phyloP scores from a whole-genome alignment of 495 filamentous ascomycete genomes.

The Lentithecium fluviatile region DNA sequence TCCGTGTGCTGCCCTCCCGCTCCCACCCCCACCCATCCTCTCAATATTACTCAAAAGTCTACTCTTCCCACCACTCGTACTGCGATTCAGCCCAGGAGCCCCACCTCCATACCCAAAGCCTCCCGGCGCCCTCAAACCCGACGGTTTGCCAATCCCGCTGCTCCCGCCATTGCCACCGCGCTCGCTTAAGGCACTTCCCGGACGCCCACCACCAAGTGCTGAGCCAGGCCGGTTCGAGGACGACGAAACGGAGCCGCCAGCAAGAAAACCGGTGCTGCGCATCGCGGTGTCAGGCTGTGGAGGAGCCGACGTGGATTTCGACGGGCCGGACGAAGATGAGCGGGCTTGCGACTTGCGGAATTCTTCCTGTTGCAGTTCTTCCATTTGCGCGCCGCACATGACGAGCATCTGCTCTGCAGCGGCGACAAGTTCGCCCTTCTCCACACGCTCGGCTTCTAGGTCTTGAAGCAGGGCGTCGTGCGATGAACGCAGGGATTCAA shows the following conservation, averaged over 20 bases:
- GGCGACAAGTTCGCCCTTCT: constrained; percentile 92
- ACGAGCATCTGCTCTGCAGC: constrained; percentile 86
- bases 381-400: constrained; percentile 39
- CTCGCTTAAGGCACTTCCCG: constrained; percentile 21
- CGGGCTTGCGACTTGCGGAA: constrained; percentile 4
- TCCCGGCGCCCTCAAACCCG: constrained; percentile 27
- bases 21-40: constrained; percentile 28
- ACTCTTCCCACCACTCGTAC: constrained; percentile 29
- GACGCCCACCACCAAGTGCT: constrained; percentile 7
- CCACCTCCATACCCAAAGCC: constrained; percentile 22
- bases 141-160: constrained; percentile 22
- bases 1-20: background rate
- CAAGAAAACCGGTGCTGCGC: constrained; percentile 1
- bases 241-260: background rate
- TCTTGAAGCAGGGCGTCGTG: constrained; percentile 63
- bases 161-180: background rate
- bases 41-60: constrained; percentile 36
- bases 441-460: constrained; percentile 74
- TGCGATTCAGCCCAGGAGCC: constrained; percentile 8
- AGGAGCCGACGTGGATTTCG: constrained; percentile 1
- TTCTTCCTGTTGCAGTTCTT: constrained; percentile 29
- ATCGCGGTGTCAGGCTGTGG: background rate
- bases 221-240: constrained; percentile 15
- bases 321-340: background rate
- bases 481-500: constrained; percentile 62